These are phyloP conservation scores for Puccinia polysora DNA, from an alignment of 1,284 basidiomycete genomes.

Conservation along the genomic window DNA sequence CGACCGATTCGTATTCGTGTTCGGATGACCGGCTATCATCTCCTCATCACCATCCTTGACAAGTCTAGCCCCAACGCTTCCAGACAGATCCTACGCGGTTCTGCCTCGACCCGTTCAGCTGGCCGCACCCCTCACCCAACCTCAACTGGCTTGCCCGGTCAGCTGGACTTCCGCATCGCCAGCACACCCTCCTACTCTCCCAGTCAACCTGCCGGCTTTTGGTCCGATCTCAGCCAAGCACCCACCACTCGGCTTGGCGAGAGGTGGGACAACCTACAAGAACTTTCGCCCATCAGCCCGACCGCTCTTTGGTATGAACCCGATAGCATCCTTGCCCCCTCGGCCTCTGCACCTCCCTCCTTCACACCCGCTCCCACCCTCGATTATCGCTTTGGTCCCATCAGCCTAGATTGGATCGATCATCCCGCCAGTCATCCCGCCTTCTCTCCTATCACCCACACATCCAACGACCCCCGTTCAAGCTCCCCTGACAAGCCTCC, in stretches of 20 bases:
- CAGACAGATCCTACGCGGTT: constrained; percentile 30
- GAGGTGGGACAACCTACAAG: constrained; percentile 34
- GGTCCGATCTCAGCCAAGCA: constrained; percentile 35
- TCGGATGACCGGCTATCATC: constrained; percentile 42
- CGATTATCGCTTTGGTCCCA: constrained; percentile 43
- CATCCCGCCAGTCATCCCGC: constrained; percentile 37
- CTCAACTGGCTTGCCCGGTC: constrained; percentile 33
- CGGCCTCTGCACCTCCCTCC: background rate
- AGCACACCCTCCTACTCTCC: constrained; percentile 27
- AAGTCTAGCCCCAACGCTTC: constrained; percentile 29
- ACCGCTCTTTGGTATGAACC: constrained; percentile 40
- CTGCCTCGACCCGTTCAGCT: constrained; percentile 27
- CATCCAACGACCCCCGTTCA: background rate
- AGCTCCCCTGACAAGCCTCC: background rate
- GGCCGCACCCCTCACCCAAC: constrained; percentile 39
- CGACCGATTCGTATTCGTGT: no score
- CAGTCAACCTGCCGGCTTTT: constrained; percentile 26
- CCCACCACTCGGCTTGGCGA: constrained; percentile 34
- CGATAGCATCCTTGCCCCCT: constrained; percentile 20
- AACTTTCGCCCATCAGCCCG: constrained; percentile 23
- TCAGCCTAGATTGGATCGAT: constrained; percentile 38
- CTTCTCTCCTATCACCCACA: background rate
- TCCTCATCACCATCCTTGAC: constrained; percentile 35
- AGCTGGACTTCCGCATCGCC: constrained; percentile 38
- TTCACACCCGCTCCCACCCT: constrained; percentile 41